Percentiles rank a stretch among this genome's conserved stretches.
Conservation (phyloP, 2,329 filamentous ascomycete species). For the Trichoderma pleuroti region DNA sequence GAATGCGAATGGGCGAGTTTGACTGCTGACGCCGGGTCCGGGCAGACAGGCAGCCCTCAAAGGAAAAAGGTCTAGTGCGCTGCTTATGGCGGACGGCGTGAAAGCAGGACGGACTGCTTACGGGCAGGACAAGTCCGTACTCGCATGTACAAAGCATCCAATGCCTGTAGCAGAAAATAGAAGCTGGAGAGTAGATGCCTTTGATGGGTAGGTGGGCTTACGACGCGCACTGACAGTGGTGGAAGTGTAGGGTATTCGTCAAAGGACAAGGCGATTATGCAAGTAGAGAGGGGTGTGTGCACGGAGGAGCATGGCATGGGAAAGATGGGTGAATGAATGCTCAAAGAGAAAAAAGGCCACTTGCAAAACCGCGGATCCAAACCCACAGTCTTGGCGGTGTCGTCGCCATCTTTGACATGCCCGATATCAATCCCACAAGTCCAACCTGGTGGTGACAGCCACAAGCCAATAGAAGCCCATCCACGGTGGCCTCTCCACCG, state of each 20-base stretch:
- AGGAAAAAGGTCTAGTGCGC: not conserved
- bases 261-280: not conserved
- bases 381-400: not conserved
- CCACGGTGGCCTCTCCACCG: not conserved
- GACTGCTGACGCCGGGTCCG: constrained; percentile 5
- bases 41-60: not conserved
- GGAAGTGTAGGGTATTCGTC: not conserved
- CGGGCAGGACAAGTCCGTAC: not conserved
- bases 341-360: not conserved
- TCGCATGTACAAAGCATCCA: not conserved
- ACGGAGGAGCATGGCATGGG: not conserved
- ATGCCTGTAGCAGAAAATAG: not conserved
- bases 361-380: not conserved
- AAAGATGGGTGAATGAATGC: not conserved
- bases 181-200: not conserved
- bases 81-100: not conserved
- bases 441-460: constrained; percentile 1
- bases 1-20: not conserved
- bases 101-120: not conserved
- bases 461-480: constrained; percentile 10
- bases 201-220: not conserved
- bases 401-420: not conserved
- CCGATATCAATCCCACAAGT: not conserved
- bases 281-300: not conserved
- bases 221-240: not conserved